Evolutionary conservation across 2,329 filamentous ascomycete genomes (phyloP).

Genomic region (Diaporthe sp.): DNA sequence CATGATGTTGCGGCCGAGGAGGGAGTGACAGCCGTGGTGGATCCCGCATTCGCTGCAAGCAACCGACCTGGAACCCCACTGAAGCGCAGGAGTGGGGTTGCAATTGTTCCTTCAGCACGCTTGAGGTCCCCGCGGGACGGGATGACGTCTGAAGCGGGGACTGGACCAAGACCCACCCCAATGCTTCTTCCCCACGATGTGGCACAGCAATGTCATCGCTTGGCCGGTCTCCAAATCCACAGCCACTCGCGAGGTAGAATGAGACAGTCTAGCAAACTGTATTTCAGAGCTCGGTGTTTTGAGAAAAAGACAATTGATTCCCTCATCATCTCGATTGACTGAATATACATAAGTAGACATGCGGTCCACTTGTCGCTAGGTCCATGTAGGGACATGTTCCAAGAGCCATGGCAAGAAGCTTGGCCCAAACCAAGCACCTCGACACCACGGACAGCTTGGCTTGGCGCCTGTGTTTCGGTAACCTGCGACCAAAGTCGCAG

Average conservation of each 20-base stretch:
- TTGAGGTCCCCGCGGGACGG: not conserved
- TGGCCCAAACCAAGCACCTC: constrained; percentile 23
- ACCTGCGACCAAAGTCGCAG: not conserved
- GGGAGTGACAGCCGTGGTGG: not conserved
- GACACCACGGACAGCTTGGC: constrained; percentile 5
- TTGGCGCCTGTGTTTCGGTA: constrained; percentile 14
- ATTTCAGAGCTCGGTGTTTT: not conserved
- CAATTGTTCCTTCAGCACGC: not conserved
- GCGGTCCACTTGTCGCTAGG: not conserved
- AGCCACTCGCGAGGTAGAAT: not conserved
- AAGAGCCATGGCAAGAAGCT: constrained; percentile 26
- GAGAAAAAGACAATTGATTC: too few species aligned
- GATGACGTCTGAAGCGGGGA: constrained; percentile 28
- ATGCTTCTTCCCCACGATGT: constrained; percentile 14
- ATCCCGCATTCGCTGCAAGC: not conserved
- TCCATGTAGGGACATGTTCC: not conserved
- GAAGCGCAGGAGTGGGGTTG: constrained; percentile 5
- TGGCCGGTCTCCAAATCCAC: constrained; percentile 1
- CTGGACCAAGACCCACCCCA: not conserved
- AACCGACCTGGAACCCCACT: not conserved
- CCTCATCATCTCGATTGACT: too few species aligned
- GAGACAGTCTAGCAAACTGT: not conserved
- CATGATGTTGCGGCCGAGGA: not conserved
- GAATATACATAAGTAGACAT: too few species aligned
- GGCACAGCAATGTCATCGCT: constrained; percentile 28